These are phyloP conservation scores for Guyanaporus albipodus DNA, from an alignment of 768 basidiomycete genomes.

Conservation along the genomic window DNA sequence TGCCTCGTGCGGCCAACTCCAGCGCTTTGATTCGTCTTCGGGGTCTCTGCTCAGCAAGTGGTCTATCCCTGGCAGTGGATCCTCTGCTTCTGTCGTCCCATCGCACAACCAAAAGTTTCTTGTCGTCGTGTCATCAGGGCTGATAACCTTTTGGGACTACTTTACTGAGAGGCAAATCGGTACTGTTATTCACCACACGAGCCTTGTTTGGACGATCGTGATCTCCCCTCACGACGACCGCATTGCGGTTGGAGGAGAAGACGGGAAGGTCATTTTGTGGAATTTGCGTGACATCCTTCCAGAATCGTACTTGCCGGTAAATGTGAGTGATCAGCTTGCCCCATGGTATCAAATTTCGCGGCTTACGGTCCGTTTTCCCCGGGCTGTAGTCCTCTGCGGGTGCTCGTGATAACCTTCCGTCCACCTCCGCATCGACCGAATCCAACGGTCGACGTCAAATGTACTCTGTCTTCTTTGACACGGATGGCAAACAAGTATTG, in stretches of 20 bases:
- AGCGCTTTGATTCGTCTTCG: neutral
- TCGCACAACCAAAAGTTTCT: neutral
- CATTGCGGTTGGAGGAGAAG: neutral
- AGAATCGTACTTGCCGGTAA: neutral
- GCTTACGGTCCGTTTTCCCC: neutral
- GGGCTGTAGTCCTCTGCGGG: no score
- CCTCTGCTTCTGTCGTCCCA: neutral
- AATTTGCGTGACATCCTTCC: slow-evolving; percentile 1
- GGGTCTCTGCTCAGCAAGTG: neutral
- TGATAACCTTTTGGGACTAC: neutral
- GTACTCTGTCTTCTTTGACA: neutral
- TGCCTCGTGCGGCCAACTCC: neutral
- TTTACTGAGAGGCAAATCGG: neutral
- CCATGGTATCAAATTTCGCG: no score
- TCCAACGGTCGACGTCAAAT: neutral
- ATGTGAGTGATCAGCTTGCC: slow-evolving; percentile 1
- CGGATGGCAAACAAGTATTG: neutral
- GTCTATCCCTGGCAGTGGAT: neutral
- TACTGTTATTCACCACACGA: neutral
- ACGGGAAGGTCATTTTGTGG: neutral
- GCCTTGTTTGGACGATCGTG: neutral
- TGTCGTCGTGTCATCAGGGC: neutral
- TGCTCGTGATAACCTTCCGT: neutral
- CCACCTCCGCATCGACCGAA: neutral
- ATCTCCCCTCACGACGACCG: neutral